These are phyloP conservation scores for Lichtheimia corymbifera DNA, from an alignment of 371 early-diverging fungal genomes.

Conservation along the genomic window DNA sequence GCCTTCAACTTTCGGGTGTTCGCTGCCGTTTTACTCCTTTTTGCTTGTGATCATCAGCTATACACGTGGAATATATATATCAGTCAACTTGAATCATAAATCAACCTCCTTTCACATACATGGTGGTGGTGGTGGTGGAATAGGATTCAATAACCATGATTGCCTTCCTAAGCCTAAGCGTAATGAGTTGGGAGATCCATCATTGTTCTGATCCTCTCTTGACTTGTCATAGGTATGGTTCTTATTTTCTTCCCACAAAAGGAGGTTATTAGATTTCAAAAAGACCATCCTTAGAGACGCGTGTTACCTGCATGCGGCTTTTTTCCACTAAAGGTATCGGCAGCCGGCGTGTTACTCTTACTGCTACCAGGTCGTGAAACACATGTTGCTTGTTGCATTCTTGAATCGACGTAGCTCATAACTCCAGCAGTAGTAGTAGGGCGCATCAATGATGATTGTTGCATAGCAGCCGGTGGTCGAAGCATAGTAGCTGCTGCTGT, in stretches of 20 bases:
- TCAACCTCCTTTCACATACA: no score
- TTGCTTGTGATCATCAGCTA: conserved; percentile 4
- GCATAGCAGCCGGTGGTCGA: neutral
- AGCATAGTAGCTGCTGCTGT: no score
- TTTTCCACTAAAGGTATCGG: neutral
- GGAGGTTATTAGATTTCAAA: no score
- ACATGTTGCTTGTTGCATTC: neutral
- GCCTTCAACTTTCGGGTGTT: neutral
- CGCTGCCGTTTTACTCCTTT: conserved; percentile 4
- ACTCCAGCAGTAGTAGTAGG: neutral
- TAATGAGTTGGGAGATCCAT: neutral
- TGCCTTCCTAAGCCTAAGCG: conserved; percentile 4
- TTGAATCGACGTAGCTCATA: neutral
- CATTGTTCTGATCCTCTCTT: neutral
- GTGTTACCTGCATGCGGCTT: no score
- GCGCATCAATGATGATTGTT: neutral
- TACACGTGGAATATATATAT: neutral
- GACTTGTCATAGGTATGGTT: neutral
- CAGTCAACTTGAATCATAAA: neutral
- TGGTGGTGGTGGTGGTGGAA: neutral
- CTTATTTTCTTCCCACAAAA: no score
- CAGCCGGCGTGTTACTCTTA: neutral
- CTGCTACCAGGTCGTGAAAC: neutral
- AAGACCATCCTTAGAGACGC: no score
- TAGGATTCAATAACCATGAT: conserved; percentile 2